Conservation (phyloP, 106 monocot genomes). For the Dendrobium catenatum region DNA sequence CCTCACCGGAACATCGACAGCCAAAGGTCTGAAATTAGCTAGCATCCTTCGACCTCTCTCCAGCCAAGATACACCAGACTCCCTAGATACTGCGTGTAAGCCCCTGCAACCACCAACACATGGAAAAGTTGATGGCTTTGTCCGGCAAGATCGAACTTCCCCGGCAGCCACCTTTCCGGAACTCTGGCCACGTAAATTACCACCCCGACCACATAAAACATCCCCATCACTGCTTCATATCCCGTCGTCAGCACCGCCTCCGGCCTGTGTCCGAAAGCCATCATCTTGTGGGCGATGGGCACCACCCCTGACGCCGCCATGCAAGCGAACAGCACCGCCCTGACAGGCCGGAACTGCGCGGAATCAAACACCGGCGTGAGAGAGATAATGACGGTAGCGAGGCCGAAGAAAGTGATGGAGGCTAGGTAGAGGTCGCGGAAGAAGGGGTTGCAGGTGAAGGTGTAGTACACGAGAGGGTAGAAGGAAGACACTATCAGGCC, state of each 20-base stretch:
- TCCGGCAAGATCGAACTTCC: conserved; percentile 33
- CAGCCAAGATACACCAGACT: conserved; percentile 27
- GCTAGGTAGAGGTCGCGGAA: conserved; percentile 38
- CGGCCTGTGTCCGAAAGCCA: conserved; percentile 17
- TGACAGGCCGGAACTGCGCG: conserved; percentile 9
- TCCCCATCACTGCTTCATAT: conserved; percentile 29
- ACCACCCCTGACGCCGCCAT: conserved; percentile 34
- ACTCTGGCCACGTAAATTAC: conserved; percentile 26
- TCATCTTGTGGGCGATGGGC: conserved; percentile 36
- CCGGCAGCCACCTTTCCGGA: conserved; percentile 50
- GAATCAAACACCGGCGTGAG: conserved; percentile 29
- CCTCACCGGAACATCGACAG: too few relatives aligned
- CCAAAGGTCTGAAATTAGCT: not conserved
- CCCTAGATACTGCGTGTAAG: conserved; percentile 35
- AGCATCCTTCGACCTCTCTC: conserved; percentile 31
- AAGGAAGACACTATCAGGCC: conserved; percentile 62
- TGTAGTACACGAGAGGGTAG: conserved; percentile 52
- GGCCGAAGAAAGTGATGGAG: conserved; percentile 41
- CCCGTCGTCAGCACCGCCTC: conserved; percentile 24
- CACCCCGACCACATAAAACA: conserved; percentile 32
- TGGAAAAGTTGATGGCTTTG: conserved; percentile 50
- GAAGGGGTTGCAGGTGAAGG: conserved; percentile 53
- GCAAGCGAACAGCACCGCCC: conserved; percentile 27
- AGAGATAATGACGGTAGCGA: conserved; percentile 16
- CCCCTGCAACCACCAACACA: conserved; percentile 35